These are phyloP conservation scores for Nepenthes alata DNA, from an alignment of 179 eudicot species.

Conservation along the genomic window DNA sequence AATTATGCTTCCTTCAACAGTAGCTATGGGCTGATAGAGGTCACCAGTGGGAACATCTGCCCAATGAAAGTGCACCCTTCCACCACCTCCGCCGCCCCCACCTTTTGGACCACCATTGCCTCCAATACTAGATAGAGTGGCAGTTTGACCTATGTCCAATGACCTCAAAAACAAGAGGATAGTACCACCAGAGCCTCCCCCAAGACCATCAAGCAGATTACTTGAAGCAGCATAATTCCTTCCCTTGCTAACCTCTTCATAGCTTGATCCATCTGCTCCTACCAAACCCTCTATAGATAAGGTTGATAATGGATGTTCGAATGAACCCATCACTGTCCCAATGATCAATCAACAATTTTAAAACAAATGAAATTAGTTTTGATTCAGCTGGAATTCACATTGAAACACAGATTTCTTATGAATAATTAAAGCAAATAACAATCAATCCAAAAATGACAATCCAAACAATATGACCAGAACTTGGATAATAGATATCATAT, in stretches of 20 bases:
- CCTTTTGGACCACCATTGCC: constrained; percentile 76
- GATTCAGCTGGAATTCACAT: no score
- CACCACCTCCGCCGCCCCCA: constrained; percentile 95
- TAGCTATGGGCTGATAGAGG: constrained; percentile 77
- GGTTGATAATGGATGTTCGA: constrained; percentile 81
- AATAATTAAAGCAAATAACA: neutral
- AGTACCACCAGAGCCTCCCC: constrained; percentile 99
- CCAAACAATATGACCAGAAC: neutral
- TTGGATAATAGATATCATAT: no score
- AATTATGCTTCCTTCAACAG: constrained; percentile 55
- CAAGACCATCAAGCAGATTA: constrained; percentile 39
- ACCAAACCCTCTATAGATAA: constrained; percentile 62
- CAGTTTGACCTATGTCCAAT: constrained; percentile 41
- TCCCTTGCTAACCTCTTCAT: constrained; percentile 27
- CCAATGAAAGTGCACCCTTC: constrained; percentile 98
- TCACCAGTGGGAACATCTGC: constrained; percentile 72
- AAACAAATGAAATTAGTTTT: neutral
- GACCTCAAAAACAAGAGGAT: constrained; percentile 65
- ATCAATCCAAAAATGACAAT: neutral
- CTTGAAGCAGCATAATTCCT: constrained; percentile 11
- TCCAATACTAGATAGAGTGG: constrained; percentile 64
- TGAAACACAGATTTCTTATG: neutral
- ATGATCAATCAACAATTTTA: constrained; percentile 4
- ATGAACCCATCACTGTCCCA: constrained; percentile 82
- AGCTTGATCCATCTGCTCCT: constrained; percentile 82